phyloP scores from a whole-genome alignment of 2,329 filamentous ascomycete species.

The Gnomoniopsis sp. region DNA sequence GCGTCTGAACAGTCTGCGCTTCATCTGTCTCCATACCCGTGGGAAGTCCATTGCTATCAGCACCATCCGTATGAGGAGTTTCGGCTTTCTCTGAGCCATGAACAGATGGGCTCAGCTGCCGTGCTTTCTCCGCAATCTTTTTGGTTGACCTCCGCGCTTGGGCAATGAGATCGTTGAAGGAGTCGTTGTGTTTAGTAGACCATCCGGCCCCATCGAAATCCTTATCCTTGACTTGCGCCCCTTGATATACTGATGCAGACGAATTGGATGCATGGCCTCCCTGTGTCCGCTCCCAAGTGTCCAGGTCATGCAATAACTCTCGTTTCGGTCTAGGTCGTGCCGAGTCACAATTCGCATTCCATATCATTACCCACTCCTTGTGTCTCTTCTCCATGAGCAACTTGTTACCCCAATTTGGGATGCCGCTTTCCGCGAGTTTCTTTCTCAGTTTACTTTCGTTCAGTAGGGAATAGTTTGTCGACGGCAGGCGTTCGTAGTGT shows the following conservation, averaged over 20 bases:
- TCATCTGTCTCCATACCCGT: not conserved
- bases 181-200: slow-evolving; percentile 66
- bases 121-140: slow-evolving; percentile 20
- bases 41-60: not conserved
- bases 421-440: slow-evolving; percentile 77
- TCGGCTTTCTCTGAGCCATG: not conserved
- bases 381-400: slow-evolving; percentile 74
- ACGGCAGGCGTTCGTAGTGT: slow-evolving; percentile 64
- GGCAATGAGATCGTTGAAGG: slow-evolving; percentile 78
- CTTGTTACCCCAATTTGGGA: slow-evolving; percentile 67
- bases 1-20: not conserved
- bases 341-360: slow-evolving; percentile 96
- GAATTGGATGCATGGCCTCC: slow-evolving; percentile 53
- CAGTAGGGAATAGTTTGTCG: slow-evolving; percentile 82
- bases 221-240: slow-evolving; percentile 70
- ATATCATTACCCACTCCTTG: slow-evolving; percentile 90
- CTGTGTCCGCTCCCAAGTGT: slow-evolving; percentile 82
- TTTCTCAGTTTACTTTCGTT: slow-evolving; percentile 75
- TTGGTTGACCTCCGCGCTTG: slow-evolving; percentile 57
- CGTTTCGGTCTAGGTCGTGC: slow-evolving; percentile 64
- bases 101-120: not conserved
- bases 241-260: slow-evolving; percentile 33
- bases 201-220: slow-evolving; percentile 82
- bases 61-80: not conserved
- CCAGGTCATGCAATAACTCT: slow-evolving; percentile 74